Conservation (phyloP, 441 rosid species). For the Capsella rubella region DNA sequence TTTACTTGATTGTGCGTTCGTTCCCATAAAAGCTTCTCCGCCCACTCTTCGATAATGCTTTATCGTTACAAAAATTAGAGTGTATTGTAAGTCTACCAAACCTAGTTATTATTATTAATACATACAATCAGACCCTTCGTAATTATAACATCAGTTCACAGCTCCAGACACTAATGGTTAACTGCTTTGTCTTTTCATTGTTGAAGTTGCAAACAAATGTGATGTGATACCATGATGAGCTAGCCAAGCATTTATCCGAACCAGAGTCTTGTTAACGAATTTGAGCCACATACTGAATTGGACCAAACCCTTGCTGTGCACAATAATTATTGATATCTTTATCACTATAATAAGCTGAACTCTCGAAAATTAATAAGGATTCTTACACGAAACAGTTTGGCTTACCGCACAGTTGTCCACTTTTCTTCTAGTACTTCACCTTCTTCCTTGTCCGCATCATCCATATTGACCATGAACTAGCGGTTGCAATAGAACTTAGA, state of each 20-base stretch:
- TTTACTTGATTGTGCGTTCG: neutral
- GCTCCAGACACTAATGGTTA: neutral
- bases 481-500: neutral
- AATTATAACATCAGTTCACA: neutral
- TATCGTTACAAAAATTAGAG: too few relatives aligned
- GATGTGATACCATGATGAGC: neutral
- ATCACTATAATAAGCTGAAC: neutral
- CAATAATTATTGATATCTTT: neutral
- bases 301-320: neutral
- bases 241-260: neutral
- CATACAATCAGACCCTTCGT: neutral
- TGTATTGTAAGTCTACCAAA: slow-evolving; percentile 14
- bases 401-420: neutral
- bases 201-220: neutral
- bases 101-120: neutral
- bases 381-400: neutral
- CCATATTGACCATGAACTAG: neutral
- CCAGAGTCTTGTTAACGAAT: neutral
- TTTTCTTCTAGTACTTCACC: neutral
- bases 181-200: neutral
- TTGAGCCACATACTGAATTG: neutral
- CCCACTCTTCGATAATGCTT: neutral
- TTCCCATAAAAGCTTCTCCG: neutral
- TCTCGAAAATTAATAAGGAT: neutral
- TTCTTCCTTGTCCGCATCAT: neutral